Evolutionary conservation across 352 stramenopile genomes (phyloP), one percentile per base, ranked within the genome.

Genomic region (Pythium sukuiense): DNA sequence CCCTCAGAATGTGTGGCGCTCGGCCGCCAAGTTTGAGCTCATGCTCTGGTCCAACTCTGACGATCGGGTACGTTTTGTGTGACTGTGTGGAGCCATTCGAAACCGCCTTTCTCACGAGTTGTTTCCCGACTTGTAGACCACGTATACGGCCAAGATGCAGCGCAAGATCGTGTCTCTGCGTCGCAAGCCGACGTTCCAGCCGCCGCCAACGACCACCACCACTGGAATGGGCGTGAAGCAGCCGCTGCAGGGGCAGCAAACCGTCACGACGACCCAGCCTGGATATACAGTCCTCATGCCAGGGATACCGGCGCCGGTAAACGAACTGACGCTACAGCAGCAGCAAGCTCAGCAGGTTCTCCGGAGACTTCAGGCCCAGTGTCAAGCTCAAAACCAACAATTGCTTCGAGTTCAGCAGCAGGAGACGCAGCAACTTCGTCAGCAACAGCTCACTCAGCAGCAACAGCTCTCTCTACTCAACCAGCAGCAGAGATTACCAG

Each of bases 1-100:
- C 70, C 89, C 90, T 69, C 86, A 93, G 68, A 92, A 93, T 65
- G 86, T 93, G 39, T 94, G 86, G 86, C 74, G 81, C 53, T 93
- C 86, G 26, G 86, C 86, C 2, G 83, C 86, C 64, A 94, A 94
- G 76, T 94, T 94, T 63, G 86, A 94, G 76, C 72, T 94, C 67
- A 93, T 90, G 83, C 68, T 92, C 30, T 94, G 86, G 86, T 88
- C 84, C 55, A 92, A 84, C 63, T 90, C 80, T 48, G 71, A 69
- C 46, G 84, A 92, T 59, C 76, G 78, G 55, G 84, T 92, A 72
- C 54, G 75, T 74, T 49, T 30, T 53, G 14, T 14, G 30, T 52
- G 41, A 45, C n/a, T 5, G 14, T 33, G 16, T 12, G 7, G 30
- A 5, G n/a, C n/a, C n/a, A n/a, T n/a, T n/a, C 20, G 56, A n/a